phyloP scores from a whole-genome alignment of 352 stramenopile species.

The Pythium volutum region DNA sequence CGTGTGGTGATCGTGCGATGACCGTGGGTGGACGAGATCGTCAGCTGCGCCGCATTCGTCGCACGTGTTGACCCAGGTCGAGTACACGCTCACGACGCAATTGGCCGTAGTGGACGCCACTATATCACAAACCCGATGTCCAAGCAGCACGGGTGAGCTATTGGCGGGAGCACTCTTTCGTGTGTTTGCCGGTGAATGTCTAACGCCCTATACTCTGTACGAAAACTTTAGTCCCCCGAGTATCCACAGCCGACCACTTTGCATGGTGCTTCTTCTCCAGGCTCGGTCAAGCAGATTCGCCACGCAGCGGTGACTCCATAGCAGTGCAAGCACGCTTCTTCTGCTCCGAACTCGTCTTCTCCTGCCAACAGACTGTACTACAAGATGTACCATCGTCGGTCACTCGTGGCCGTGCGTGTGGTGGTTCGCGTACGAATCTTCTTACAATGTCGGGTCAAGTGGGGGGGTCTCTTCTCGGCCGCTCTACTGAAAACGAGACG shows the following conservation, averaged over 20 bases:
- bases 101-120: constrained; percentile 23
- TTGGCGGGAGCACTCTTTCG: constrained; percentile 32
- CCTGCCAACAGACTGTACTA: no score
- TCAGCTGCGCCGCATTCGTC: constrained; percentile 12
- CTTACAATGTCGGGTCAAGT: no score
- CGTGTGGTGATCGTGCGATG: constrained; percentile 24
- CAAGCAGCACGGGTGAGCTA: constrained; percentile 46
- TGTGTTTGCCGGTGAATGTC: constrained; percentile 43
- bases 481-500: no score
- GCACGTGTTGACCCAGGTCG: constrained; percentile 28
- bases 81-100: constrained; percentile 30
- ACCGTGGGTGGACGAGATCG: constrained; percentile 26
- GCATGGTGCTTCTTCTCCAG: constrained; percentile 38
- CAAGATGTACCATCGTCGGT: no score
- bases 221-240: no score
- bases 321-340: no score
- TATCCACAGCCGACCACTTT: constrained; percentile 39
- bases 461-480: no score
- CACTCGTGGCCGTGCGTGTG: no score
- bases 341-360: no score
- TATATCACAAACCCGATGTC: constrained; percentile 3
- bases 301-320: constrained; percentile 38
- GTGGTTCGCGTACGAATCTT: no score
- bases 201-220: constrained; percentile 32
- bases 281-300: constrained; percentile 36